These are phyloP conservation scores for Myrica gale DNA, from an alignment of 306 rosid genomes.

Conservation along the genomic window DNA sequence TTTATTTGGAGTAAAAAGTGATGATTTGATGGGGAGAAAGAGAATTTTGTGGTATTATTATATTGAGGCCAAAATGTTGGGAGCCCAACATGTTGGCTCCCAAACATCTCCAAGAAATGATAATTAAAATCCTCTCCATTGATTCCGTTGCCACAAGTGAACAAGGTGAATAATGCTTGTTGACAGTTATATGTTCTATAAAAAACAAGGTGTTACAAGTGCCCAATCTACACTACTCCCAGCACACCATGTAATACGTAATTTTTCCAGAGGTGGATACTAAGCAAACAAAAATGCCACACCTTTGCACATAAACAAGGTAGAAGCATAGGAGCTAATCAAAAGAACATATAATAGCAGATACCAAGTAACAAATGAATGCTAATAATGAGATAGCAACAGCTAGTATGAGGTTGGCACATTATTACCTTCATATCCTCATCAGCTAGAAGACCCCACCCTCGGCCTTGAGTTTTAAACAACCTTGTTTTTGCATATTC, in stretches of 20 bases:
- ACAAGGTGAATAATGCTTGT: background rate
- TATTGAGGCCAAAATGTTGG: too few species aligned
- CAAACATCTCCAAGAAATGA: too few species aligned
- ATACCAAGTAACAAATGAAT: background rate
- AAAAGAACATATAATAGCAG: too few species aligned
- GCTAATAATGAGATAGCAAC: constrained; percentile 17
- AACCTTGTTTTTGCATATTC: constrained; percentile 84
- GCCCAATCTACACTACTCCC: background rate
- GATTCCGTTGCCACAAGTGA: background rate
- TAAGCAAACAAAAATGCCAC: background rate
- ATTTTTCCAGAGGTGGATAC: background rate
- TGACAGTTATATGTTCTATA: background rate
- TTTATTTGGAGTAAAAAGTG: too few species aligned
- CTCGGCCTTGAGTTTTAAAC: constrained; percentile 86
- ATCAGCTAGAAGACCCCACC: constrained; percentile 92
- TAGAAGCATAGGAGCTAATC: background rate
- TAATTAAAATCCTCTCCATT: background rate
- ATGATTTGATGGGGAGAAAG: too few species aligned
- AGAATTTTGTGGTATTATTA: too few species aligned
- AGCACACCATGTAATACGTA: background rate
- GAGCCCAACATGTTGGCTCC: too few species aligned
- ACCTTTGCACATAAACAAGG: constrained; percentile 6
- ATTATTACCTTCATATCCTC: constrained; percentile 73
- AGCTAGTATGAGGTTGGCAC: constrained; percentile 9
- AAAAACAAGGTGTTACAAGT: background rate